Evolutionary conservation across 495 filamentous ascomycete species (phyloP).

Genomic region (Talaromyces borbonicus): DNA sequence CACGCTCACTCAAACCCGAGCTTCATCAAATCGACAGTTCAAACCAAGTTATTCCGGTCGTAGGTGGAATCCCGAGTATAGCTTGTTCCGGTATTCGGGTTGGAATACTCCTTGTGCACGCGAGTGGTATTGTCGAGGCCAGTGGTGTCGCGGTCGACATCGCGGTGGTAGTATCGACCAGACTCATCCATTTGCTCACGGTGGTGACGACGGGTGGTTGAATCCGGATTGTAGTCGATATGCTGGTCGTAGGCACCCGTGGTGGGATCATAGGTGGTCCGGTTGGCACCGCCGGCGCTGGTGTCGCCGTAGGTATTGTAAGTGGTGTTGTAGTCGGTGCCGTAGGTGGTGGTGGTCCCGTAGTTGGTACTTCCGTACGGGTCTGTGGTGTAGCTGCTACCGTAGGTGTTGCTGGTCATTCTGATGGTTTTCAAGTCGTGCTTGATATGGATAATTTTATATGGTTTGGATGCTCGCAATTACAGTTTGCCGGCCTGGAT

Average conservation of each 20-base stretch:
- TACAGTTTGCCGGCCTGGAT: constrained; percentile 3
- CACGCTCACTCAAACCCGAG: constrained; percentile 4
- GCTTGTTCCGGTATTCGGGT: constrained; percentile 30
- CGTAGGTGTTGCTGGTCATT: constrained; percentile 7
- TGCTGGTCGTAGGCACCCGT: constrained; percentile 32
- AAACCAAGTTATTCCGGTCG: constrained; percentile 4
- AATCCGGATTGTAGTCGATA: constrained; percentile 23
- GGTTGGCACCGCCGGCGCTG: constrained; percentile 4
- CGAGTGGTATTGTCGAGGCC: constrained; percentile 22
- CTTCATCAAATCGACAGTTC: constrained; percentile 1
- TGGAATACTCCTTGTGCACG: constrained; percentile 29
- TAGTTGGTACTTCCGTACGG: constrained; percentile 1
- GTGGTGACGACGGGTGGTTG: constrained; percentile 23
- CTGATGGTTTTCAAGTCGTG: constrained; percentile 1
- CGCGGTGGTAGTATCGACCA: constrained; percentile 25
- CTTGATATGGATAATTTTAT: neutral
- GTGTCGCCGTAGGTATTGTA: constrained; percentile 6
- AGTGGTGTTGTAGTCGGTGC: neutral
- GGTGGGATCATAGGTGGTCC: constrained; percentile 18
- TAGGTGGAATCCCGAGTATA: constrained; percentile 7
- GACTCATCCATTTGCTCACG: constrained; percentile 23
- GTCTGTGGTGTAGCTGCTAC: too few species aligned
- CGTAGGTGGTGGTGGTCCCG: constrained; percentile 1
- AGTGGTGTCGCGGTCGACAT: constrained; percentile 19
- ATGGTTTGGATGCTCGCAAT: neutral